Evolutionary conservation across 768 basidiomycete genomes (phyloP).

Genomic region (Leucocoprinus sp.): DNA sequence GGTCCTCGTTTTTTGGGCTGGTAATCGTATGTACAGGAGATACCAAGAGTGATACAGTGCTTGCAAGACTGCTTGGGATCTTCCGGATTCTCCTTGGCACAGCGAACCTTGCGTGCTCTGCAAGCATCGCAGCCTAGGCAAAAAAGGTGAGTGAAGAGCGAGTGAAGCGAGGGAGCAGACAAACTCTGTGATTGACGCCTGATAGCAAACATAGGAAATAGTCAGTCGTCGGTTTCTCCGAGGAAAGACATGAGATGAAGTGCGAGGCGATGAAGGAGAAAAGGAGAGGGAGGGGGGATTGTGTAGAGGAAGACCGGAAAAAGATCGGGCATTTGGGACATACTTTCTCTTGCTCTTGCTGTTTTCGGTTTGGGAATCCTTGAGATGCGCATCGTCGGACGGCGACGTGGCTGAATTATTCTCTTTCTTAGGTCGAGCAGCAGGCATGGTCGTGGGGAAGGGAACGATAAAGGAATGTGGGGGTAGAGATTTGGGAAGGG

Average conservation of each 20-base stretch:
- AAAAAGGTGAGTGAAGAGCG: constrained; percentile 15
- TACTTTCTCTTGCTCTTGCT: constrained; percentile 77
- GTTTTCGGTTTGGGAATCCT: constrained; percentile 54
- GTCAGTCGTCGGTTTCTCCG: constrained; percentile 31
- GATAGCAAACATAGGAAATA: constrained; percentile 19
- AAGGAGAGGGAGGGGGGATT: constrained; percentile 31
- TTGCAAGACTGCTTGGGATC: constrained; percentile 77
- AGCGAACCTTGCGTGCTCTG: constrained; percentile 79
- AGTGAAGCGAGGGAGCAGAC: constrained; percentile 20
- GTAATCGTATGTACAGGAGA: constrained; percentile 86
- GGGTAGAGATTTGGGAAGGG: constrained; percentile 15
- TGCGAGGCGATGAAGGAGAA: constrained; percentile 28
- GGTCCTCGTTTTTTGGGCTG: constrained; percentile 92
- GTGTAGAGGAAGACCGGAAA: constrained; percentile 38
- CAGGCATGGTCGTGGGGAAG: constrained; percentile 46
- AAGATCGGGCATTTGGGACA: constrained; percentile 47
- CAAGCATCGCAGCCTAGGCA: constrained; percentile 75
- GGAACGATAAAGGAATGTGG: constrained; percentile 22
- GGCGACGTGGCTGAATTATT: constrained; percentile 50
- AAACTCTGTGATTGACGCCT: constrained; percentile 84
- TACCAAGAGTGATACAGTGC: constrained; percentile 75
- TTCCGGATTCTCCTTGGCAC: constrained; percentile 71
- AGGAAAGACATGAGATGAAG: constrained; percentile 17
- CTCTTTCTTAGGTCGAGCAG: constrained; percentile 61
- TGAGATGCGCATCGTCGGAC: constrained; percentile 53